Base-by-base conservation (phyloP, 2,329 filamentous ascomycete genomes). In the Hypomyces rosellus region DNA sequence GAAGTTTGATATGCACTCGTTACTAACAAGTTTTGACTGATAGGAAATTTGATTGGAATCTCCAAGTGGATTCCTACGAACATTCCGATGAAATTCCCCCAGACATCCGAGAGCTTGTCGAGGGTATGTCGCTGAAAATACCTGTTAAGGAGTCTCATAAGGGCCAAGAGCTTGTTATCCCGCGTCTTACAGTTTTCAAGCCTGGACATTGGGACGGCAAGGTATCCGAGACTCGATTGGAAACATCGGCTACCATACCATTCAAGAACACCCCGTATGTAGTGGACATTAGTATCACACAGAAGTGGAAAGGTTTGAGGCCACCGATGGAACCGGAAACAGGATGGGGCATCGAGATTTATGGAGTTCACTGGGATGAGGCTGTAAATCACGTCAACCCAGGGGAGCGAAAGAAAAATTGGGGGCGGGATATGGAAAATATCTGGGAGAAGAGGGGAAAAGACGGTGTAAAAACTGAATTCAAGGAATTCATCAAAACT, bases 331-430 rank as follows among this genome's bases (percentile, higher is more conserved):
- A 51, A 5, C 56, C 65, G 9, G 54, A 63, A 9, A 49, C 56
- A 8, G 63, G 57, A 39, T 68, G 63, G 62, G 60, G 60, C 1
- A 49, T 70, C 16, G 63, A 67, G 34, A 45, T 69, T 14, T 65
- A 64, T 52, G 66, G 62, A 13, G 52, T 54, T 41, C 61, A 69
- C 42, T 71, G 69, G 69, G 67, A 69, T n/a, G 67, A 66, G 44
- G 62, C 58, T 36, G 57, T 69, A 34, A 68, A 68, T 43, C 54
- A 62, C 40, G 48, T 54, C 18, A 61, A 49, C 13, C 51, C 55
- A 14, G 57, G 54, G 15, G 57, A 57, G 9, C 51, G 52, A 13
- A 59, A 58, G 12, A 67, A 61, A 45, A 60, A 66, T 25, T 68
- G 64, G 62, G 67, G 65, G 9, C 47, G 57, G 16, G 55, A 52